Percentiles rank a stretch among this genome's conserved stretches.
phyloP scores from a whole-genome alignment of 768 basidiomycete genomes.

The Phanerochaete sordida region DNA sequence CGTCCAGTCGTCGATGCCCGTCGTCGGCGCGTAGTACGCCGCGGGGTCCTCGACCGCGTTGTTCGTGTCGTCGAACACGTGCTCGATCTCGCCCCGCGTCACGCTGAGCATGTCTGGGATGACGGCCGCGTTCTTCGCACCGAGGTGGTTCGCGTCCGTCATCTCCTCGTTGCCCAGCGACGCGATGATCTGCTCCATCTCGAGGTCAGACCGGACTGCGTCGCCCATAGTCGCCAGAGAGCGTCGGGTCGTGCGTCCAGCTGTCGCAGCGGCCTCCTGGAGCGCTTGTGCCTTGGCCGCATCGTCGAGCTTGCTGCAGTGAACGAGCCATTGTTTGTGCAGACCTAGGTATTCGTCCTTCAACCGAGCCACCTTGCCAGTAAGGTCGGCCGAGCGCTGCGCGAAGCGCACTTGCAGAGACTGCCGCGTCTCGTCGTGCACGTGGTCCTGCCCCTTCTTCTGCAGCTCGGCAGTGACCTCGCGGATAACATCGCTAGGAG shows the following conservation, averaged over 20 bases:
- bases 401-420: constrained; percentile 54
- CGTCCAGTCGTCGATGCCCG: constrained; percentile 85
- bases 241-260: constrained; percentile 67
- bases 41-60: constrained; percentile 71
- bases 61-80: constrained; percentile 81
- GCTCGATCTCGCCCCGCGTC: constrained; percentile 54
- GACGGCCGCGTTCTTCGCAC: constrained; percentile 75
- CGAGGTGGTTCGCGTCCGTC: constrained; percentile 89
- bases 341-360: constrained; percentile 63
- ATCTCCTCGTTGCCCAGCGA: constrained; percentile 89
- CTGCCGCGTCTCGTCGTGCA: constrained; percentile 39
- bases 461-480: constrained; percentile 41
- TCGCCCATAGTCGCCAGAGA: constrained; percentile 74
- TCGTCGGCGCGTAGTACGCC: constrained; percentile 71
- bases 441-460: constrained; percentile 31
- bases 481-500: constrained; percentile 43
- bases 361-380: constrained; percentile 53
- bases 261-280: constrained; percentile 39
- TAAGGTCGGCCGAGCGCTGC: constrained; percentile 44
- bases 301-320: constrained; percentile 68
- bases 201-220: constrained; percentile 89
- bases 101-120: constrained; percentile 91
- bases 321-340: constrained; percentile 70
- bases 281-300: constrained; percentile 41
- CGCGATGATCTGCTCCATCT: constrained; percentile 98